phyloP scores from a whole-genome alignment of 768 basidiomycete genomes.

The Botryobasidium botryosum region DNA sequence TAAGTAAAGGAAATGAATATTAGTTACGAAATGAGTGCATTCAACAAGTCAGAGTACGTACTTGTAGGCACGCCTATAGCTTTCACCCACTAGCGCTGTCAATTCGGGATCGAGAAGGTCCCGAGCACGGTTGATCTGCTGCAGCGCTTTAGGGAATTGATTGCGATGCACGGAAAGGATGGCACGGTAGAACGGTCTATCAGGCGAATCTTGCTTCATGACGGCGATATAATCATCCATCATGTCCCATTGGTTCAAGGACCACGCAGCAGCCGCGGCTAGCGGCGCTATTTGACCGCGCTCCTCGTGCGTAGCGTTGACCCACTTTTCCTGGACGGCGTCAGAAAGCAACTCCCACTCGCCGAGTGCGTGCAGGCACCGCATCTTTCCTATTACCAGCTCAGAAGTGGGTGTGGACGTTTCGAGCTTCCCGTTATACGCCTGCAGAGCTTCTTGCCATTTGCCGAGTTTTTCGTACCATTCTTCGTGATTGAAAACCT shows the following conservation, averaged over 20 bases:
- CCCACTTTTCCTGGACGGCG: constrained; percentile 81
- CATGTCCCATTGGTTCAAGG: constrained; percentile 87
- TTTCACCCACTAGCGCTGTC: constrained; percentile 82
- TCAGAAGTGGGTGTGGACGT: constrained; percentile 63
- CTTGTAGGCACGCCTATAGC: constrained; percentile 96
- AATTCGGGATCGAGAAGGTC: constrained; percentile 85
- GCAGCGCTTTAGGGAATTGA: constrained; percentile 79
- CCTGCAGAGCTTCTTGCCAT: constrained; percentile 85
- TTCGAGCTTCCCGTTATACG: constrained; percentile 64
- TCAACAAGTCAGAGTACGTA: constrained; percentile 23
- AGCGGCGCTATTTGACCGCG: constrained; percentile 87
- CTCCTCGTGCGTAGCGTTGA: constrained; percentile 63
- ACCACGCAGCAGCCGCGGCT: constrained; percentile 96
- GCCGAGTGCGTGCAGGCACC: constrained; percentile 89
- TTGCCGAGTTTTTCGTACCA: constrained; percentile 95
- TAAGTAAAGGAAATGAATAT: constrained; percentile 26
- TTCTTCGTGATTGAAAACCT: constrained; percentile 84
- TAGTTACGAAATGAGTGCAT: constrained; percentile 8
- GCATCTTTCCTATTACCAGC: constrained; percentile 78
- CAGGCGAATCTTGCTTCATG: constrained; percentile 86
- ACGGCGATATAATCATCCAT: constrained; percentile 95
- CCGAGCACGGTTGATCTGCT: constrained; percentile 82
- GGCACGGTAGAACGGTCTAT: constrained; percentile 89
- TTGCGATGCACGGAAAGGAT: constrained; percentile 93
- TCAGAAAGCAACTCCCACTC: constrained; percentile 88